phyloP scores from a whole-genome alignment of 192 early-diverging fungal genomes.

The Geosiphon pyriformis region DNA sequence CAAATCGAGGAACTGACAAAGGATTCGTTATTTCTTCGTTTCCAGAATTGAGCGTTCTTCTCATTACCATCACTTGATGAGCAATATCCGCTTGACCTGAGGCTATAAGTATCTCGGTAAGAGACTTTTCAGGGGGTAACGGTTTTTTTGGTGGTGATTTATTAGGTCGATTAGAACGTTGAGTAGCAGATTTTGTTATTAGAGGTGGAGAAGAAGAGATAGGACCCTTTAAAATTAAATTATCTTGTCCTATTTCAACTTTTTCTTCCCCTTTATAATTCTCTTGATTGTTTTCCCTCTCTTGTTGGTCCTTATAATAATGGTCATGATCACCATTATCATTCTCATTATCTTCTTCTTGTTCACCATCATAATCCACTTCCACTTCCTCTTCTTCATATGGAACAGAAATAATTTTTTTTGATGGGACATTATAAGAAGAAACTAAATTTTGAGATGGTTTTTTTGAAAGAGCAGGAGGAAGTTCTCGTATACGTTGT shows the following conservation, averaged over 20 bases:
- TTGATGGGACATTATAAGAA: not conserved
- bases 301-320: not conserved
- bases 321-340: not conserved
- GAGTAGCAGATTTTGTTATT: not conserved
- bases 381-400: not conserved
- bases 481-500: not conserved
- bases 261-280: not conserved
- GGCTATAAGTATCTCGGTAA: conserved; percentile 22
- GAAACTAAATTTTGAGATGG: not conserved
- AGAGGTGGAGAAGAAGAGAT: not conserved
- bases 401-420: not conserved
- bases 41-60: conserved; percentile 8
- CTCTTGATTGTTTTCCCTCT: not conserved
- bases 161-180: not conserved
- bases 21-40: not conserved
- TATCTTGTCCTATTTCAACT: not conserved
- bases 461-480: no score
- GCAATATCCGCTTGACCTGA: conserved; percentile 21
- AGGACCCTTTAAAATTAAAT: not conserved
- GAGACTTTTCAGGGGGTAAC: conserved; percentile 8
- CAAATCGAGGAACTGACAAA: not conserved
- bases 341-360: not conserved
- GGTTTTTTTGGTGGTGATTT: conserved; percentile 15
- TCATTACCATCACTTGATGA: conserved; percentile 19
- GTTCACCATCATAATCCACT: not conserved